phyloP scores from a whole-genome alignment of 768 basidiomycete genomes.

The Psilocybe subaeruginosa region DNA sequence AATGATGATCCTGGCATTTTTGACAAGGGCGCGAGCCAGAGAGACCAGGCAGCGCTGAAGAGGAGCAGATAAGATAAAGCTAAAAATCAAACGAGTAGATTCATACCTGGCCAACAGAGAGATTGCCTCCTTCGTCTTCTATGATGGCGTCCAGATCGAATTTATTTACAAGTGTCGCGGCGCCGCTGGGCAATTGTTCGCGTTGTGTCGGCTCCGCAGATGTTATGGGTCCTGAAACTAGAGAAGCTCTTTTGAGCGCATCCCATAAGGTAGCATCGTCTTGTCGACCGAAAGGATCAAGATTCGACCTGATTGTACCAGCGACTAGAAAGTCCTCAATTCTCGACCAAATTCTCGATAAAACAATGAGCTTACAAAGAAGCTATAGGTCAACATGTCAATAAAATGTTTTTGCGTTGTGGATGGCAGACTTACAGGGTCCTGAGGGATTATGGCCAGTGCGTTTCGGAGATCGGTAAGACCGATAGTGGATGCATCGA shows the following conservation, averaged over 20 bases:
- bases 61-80: not conserved
- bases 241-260: slow-evolving; percentile 82
- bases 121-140: slow-evolving; percentile 83
- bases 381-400: slow-evolving; percentile 30
- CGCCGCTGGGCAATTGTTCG: slow-evolving; percentile 30
- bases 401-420: slow-evolving; percentile 10
- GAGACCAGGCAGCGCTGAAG: slow-evolving; percentile 77
- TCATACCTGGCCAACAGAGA: slow-evolving; percentile 69
- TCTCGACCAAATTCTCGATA: too few species aligned
- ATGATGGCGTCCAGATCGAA: slow-evolving; percentile 82
- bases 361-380: slow-evolving; percentile 38
- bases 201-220: slow-evolving; percentile 24
- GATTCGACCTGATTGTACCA: slow-evolving; percentile 80
- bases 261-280: slow-evolving; percentile 87
- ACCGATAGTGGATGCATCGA: slow-evolving; percentile 81
- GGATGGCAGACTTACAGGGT: slow-evolving; percentile 54
- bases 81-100: slow-evolving; percentile 13
- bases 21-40: slow-evolving; percentile 85
- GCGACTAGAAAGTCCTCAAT: slow-evolving; percentile 47
- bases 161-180: slow-evolving; percentile 47
- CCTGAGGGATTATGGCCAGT: slow-evolving; percentile 83
- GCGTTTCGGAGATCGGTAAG: slow-evolving; percentile 67
- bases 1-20: slow-evolving; percentile 79
- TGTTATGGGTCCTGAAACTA: slow-evolving; percentile 54
- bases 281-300: slow-evolving; percentile 84